Conservation (phyloP, 2,329 filamentous ascomycete genomes). For the Penicillium sp. region DNA sequence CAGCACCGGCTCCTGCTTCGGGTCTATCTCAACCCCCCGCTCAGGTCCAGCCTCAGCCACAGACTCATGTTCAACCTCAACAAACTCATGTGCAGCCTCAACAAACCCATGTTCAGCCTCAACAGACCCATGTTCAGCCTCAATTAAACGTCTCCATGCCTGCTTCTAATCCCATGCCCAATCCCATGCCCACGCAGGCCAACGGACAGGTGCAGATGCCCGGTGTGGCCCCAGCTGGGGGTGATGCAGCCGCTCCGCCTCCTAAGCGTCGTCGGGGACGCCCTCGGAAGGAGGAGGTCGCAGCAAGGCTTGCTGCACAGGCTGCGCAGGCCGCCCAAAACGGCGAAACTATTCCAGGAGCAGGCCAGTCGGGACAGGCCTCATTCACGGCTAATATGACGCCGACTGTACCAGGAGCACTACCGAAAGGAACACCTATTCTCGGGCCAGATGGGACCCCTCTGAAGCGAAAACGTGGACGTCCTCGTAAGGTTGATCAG, state of each 20-base stretch:
- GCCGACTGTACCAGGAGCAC: slow-evolving; percentile 10
- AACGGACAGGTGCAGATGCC: slow-evolving; percentile 19
- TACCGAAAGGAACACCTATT: slow-evolving; percentile 12
- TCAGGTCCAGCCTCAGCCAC: slow-evolving; percentile 2
- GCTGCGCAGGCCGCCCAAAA: slow-evolving; percentile 18
- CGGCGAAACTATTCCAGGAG: slow-evolving; percentile 15
- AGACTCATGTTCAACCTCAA: slow-evolving; percentile 1
- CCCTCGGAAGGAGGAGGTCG: slow-evolving; percentile 28
- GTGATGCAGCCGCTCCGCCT: slow-evolving; percentile 11
- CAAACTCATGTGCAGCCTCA: too few species aligned
- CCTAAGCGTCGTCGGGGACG: slow-evolving; percentile 23
- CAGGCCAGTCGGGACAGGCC: slow-evolving; percentile 19
- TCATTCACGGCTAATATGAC: slow-evolving; percentile 24
- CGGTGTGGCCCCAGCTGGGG: slow-evolving; percentile 1
- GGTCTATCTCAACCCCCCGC: neutral
- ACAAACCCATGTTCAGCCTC: slow-evolving; percentile 1
- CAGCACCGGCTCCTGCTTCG: neutral
- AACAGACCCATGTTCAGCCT: slow-evolving; percentile 2
- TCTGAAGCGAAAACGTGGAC: slow-evolving; percentile 31
- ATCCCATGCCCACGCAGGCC: slow-evolving; percentile 7
- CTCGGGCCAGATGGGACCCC: slow-evolving; percentile 25
- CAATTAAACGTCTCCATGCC: slow-evolving; percentile 1
- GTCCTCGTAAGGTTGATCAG: slow-evolving; percentile 31
- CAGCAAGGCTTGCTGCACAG: slow-evolving; percentile 19
- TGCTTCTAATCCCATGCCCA: slow-evolving; percentile 3